Percentiles rank a stretch among this genome's conserved stretches.
Evolutionary conservation across 768 basidiomycete genomes (phyloP).

Genomic region (Clavulina sp.): DNA sequence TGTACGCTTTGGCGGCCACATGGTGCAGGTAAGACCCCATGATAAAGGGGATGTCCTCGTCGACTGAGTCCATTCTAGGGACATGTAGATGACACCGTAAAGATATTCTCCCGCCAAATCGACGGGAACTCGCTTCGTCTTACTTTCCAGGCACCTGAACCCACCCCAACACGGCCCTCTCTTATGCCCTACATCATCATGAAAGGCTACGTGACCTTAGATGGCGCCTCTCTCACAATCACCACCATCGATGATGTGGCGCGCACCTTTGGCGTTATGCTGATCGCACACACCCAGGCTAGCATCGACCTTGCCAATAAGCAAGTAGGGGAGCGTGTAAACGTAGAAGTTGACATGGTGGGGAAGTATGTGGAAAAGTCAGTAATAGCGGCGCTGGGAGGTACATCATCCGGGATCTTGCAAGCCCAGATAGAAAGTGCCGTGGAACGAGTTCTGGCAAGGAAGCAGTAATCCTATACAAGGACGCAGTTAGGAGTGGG

Average conservation of each 20-base stretch:
- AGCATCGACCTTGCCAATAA: conserved; percentile 72
- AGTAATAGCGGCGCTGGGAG: conserved; percentile 47
- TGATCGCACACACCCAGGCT: conserved; percentile 85
- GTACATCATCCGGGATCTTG: conserved; percentile 11
- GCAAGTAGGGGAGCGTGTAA: conserved; percentile 60
- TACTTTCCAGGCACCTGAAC: conserved; percentile 54
- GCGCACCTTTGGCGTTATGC: conserved; percentile 72
- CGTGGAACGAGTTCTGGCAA: not conserved
- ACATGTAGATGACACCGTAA: conserved; percentile 84
- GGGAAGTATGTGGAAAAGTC: conserved; percentile 85
- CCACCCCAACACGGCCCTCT: conserved; percentile 39
- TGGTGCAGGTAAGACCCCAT: conserved; percentile 59
- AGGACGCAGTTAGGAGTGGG: no score
- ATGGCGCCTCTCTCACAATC: conserved; percentile 85
- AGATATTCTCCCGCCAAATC: conserved; percentile 37
- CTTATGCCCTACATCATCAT: conserved; percentile 71
- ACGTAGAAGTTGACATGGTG: conserved; percentile 90
- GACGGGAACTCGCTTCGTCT: conserved; percentile 86
- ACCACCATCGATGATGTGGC: conserved; percentile 52
- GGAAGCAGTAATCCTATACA: no score
- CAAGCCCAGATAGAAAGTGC: not conserved
- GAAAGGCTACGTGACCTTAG: conserved; percentile 89
- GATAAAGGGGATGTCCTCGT: not conserved
- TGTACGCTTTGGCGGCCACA: conserved; percentile 88
- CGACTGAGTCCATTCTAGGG: conserved; percentile 32